These are phyloP conservation scores for Leucogyrophana mollusca DNA, from an alignment of 768 basidiomycete species.

Conservation along the genomic window DNA sequence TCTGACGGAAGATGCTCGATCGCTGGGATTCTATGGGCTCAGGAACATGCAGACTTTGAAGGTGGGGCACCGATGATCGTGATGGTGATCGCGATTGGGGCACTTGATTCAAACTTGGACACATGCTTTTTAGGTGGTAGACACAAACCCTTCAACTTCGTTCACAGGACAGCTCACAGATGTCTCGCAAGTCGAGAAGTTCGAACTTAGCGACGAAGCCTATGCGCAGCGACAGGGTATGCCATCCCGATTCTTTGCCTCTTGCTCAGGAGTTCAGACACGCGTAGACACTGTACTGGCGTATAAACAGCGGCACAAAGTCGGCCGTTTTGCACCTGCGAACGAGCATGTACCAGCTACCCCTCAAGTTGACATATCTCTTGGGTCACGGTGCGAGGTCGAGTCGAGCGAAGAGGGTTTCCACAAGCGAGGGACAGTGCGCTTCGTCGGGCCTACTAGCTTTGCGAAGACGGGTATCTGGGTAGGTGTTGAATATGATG, in stretches of 20 bases:
- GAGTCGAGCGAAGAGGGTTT: slow-evolving; percentile 67
- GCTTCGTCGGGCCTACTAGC: slow-evolving; percentile 79
- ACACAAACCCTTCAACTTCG: slow-evolving; percentile 72
- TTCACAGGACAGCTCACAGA: slow-evolving; percentile 86
- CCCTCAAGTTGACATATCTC: slow-evolving; percentile 45
- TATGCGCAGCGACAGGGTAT: slow-evolving; percentile 81
- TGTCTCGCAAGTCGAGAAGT: slow-evolving; percentile 86
- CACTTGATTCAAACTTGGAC: slow-evolving; percentile 1
- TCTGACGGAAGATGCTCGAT: slow-evolving; percentile 65
- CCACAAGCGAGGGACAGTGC: slow-evolving; percentile 78
- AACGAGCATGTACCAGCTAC: slow-evolving; percentile 30
- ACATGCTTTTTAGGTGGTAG: slow-evolving; percentile 50
- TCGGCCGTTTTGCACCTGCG: slow-evolving; percentile 82
- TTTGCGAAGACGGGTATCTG: slow-evolving; percentile 72
- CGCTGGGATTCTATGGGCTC: slow-evolving; percentile 73
- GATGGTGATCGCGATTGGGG: background rate
- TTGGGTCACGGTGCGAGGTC: slow-evolving; percentile 83
- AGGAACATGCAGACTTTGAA: slow-evolving; percentile 79
- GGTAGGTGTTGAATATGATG: slow-evolving; percentile 95
- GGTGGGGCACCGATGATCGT: slow-evolving; percentile 42
- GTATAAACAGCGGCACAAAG: slow-evolving; percentile 82
- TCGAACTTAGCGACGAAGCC: slow-evolving; percentile 79
- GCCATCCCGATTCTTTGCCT: background rate
- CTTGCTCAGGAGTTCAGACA: slow-evolving; percentile 1
- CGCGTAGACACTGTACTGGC: slow-evolving; percentile 79